Evolutionary conservation across 805 yeast species (phyloP).

Genomic region (Candida gorgasii): DNA sequence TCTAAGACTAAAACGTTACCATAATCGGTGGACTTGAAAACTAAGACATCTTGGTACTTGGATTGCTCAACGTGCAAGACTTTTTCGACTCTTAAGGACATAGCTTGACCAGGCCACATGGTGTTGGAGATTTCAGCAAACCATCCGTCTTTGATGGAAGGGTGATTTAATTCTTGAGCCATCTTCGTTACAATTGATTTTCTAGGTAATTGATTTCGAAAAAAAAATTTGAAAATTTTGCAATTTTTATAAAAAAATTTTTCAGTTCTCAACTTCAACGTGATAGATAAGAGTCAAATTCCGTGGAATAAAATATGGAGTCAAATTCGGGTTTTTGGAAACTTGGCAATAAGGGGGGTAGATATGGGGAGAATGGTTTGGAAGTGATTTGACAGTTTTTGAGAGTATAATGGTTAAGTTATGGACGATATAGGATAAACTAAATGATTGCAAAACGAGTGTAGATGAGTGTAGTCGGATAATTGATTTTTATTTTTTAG

Average conservation of each 20-base stretch:
- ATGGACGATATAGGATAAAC: too few species aligned
- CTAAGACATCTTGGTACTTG: constrained; percentile 88
- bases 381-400: too few species aligned
- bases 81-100: constrained; percentile 86
- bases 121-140: constrained; percentile 92
- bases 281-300: background rate
- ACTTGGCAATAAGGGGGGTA: too few species aligned
- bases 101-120: constrained; percentile 99
- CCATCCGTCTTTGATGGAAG: constrained; percentile 84
- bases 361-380: too few species aligned
- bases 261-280: background rate
- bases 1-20: constrained; percentile 95
- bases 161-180: constrained; percentile 51
- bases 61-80: constrained; percentile 83
- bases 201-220: too few species aligned
- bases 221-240: background rate
- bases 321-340: too few species aligned
- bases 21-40: constrained; percentile 88
- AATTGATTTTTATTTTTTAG: too few species aligned
- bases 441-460: too few species aligned
- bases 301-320: too few species aligned
- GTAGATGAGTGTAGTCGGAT: too few species aligned
- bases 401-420: too few species aligned
- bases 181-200: constrained; percentile 5
- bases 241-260: background rate